A percentile compares a stretch with the other conserved stretches of the same genome.
Evolutionary conservation across 306 rosid species (phyloP).

Genomic region (Prosopis cineraria): DNA sequence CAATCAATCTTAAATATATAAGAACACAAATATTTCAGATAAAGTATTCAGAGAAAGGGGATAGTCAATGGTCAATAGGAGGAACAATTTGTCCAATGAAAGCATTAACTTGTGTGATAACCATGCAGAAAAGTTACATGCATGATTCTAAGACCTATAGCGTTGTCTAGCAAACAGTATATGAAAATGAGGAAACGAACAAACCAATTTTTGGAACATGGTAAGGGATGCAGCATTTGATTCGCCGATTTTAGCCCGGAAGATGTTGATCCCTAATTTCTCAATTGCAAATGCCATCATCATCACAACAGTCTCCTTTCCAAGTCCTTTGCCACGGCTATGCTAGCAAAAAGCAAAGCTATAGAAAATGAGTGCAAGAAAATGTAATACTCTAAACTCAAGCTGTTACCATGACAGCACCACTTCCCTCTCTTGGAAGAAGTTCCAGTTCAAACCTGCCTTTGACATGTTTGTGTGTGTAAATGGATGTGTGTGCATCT

Average conservation of each 20-base stretch:
- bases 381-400: slow-evolving; percentile 14
- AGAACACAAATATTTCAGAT: background rate
- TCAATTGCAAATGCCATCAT: slow-evolving; percentile 84
- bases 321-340: slow-evolving; percentile 91
- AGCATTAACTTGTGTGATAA: background rate
- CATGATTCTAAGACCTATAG: background rate
- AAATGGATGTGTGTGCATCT: no score
- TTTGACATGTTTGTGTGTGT: no score
- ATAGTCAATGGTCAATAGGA: background rate
- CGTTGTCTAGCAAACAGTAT: background rate
- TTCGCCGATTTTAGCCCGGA: slow-evolving; percentile 83
- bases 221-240: slow-evolving; percentile 76
- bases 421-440: no score
- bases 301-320: slow-evolving; percentile 74
- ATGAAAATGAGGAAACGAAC: slow-evolving; percentile 27
- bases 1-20: slow-evolving; percentile 11
- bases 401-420: no score
- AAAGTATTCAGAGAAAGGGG: background rate
- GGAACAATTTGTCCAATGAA: slow-evolving; percentile 8
- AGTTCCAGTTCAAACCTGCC: no score
- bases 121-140: slow-evolving; percentile 4
- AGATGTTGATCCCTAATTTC: slow-evolving; percentile 61
- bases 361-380: slow-evolving; percentile 29
- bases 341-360: slow-evolving; percentile 54
- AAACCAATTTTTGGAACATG: slow-evolving; percentile 79